Evolutionary conservation across 495 filamentous ascomycete species (phyloP).

Genomic region (Sphaerosporella brunnea): DNA sequence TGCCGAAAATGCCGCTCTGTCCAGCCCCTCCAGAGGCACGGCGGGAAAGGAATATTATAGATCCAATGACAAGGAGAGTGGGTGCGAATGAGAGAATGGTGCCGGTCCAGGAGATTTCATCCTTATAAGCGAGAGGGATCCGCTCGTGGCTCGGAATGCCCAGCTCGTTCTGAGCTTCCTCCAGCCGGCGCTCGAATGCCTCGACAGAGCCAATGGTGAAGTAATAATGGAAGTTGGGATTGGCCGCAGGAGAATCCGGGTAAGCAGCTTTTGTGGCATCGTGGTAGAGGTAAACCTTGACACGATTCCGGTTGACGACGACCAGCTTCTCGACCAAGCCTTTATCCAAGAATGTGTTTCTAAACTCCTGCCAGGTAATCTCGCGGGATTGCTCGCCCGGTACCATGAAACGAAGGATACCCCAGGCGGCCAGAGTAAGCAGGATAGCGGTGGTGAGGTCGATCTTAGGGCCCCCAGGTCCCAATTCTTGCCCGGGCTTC

Average conservation of each 20-base stretch:
- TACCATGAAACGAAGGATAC: conserved; percentile 41
- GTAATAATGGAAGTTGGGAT: conserved; percentile 52
- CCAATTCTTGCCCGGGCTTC: too few species aligned
- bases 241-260: conserved; percentile 58
- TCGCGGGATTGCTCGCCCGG: conserved; percentile 53
- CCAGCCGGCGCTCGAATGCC: conserved; percentile 71
- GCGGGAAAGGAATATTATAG: conserved; percentile 53
- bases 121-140: conserved; percentile 77
- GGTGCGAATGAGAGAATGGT: conserved; percentile 65
- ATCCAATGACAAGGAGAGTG: conserved; percentile 65
- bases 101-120: conserved; percentile 48
- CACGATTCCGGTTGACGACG: conserved; percentile 51
- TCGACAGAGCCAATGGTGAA: conserved; percentile 93
- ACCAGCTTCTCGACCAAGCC: conserved; percentile 87
- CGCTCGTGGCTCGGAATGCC: conserved; percentile 66
- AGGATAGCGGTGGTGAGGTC: conserved; percentile 40
- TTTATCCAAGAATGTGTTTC: conserved; percentile 81
- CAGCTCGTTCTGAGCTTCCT: conserved; percentile 71
- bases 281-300: conserved; percentile 68
- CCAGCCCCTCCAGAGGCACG: conserved; percentile 45
- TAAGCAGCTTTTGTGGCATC: conserved; percentile 62
- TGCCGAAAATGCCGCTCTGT: conserved; percentile 72
- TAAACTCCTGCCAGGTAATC: conserved; percentile 95
- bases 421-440: conserved; percentile 42
- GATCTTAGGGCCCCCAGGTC: conserved; percentile 26